phyloP scores from a whole-genome alignment of 192 early-diverging fungal species.

The Piromyces finnis region DNA sequence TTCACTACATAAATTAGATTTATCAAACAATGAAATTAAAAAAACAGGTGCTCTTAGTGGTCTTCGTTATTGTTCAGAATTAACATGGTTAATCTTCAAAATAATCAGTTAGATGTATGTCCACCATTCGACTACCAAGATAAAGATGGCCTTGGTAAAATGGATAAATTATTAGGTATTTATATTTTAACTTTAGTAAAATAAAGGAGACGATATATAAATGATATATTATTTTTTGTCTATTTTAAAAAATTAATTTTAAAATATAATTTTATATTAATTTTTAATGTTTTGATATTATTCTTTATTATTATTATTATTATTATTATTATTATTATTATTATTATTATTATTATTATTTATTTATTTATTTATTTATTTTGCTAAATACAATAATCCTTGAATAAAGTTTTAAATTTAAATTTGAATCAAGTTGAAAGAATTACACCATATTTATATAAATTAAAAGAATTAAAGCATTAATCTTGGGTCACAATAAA shows the following conservation, averaged over 20 bases:
- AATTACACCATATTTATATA: slow-evolving; percentile 33
- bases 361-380: too few species aligned
- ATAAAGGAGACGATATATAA: too few species aligned
- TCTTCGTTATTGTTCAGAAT: slow-evolving; percentile 20
- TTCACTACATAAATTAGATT: slow-evolving; percentile 37
- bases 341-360: too few species aligned
- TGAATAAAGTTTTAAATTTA: background rate
- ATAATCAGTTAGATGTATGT: slow-evolving; percentile 34
- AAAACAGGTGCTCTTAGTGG: slow-evolving; percentile 28
- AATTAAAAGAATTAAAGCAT: slow-evolving; percentile 42
- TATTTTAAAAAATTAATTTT: too few species aligned
- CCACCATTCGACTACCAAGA: background rate
- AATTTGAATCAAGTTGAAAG: slow-evolving; percentile 9
- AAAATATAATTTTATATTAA: too few species aligned
- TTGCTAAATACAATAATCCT: too few species aligned
- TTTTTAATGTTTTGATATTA: too few species aligned
- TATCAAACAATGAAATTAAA: slow-evolving; percentile 32
- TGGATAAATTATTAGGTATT: slow-evolving; percentile 43
- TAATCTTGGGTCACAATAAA: slow-evolving; percentile 62
- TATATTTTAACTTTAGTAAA: background rate
- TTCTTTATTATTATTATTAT: too few species aligned
- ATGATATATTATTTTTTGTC: too few species aligned
- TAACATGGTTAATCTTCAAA: slow-evolving; percentile 45
- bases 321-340: too few species aligned
- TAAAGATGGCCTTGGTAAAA: slow-evolving; percentile 2